Evolutionary conservation across 805 yeast genomes (phyloP).

Genomic region (Candida sphagnicola): DNA sequence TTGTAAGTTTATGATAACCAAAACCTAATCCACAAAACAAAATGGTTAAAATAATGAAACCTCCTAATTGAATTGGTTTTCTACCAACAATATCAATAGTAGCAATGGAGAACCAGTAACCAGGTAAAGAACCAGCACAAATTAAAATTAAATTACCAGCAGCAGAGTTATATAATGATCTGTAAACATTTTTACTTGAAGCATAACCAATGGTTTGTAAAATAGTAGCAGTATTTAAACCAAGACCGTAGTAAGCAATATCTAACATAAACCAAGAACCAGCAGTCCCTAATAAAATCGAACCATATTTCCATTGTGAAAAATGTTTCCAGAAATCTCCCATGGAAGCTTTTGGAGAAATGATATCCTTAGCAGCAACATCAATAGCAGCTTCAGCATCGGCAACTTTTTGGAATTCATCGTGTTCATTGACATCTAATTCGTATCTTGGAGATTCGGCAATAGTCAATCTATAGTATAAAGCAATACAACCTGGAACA

Average conservation of each 20-base stretch:
- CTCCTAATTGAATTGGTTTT: slow-evolving; percentile 74
- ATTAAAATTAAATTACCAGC: slow-evolving; percentile 91
- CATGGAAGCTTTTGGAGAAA: slow-evolving; percentile 80
- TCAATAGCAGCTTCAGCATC: slow-evolving; percentile 44
- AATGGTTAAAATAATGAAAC: slow-evolving; percentile 67
- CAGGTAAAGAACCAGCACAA: slow-evolving; percentile 95
- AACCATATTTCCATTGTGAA: slow-evolving; percentile 81
- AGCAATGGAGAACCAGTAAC: slow-evolving; percentile 84
- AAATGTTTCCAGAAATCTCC: slow-evolving; percentile 71
- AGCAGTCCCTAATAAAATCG: slow-evolving; percentile 83
- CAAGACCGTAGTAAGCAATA: slow-evolving; percentile 87
- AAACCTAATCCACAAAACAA: slow-evolving; percentile 81
- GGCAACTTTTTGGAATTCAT: slow-evolving; percentile 52
- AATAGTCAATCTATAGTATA: slow-evolving; percentile 88
- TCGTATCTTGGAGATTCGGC: slow-evolving; percentile 94
- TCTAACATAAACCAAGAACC: slow-evolving; percentile 89
- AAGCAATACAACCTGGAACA: slow-evolving; percentile 81
- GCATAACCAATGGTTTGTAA: slow-evolving; percentile 84
- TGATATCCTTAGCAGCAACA: slow-evolving; percentile 30
- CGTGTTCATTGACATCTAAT: slow-evolving; percentile 65
- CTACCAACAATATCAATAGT: slow-evolving; percentile 81
- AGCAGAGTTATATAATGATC: slow-evolving; percentile 67
- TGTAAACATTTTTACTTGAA: slow-evolving; percentile 64
- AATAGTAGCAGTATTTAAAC: slow-evolving; percentile 76
- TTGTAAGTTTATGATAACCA: slow-evolving; percentile 68